A percentile compares a stretch with the other conserved stretches of the same genome.
phyloP scores from a whole-genome alignment of 2,329 filamentous ascomycete species.

The Hypoxylon sp. region DNA sequence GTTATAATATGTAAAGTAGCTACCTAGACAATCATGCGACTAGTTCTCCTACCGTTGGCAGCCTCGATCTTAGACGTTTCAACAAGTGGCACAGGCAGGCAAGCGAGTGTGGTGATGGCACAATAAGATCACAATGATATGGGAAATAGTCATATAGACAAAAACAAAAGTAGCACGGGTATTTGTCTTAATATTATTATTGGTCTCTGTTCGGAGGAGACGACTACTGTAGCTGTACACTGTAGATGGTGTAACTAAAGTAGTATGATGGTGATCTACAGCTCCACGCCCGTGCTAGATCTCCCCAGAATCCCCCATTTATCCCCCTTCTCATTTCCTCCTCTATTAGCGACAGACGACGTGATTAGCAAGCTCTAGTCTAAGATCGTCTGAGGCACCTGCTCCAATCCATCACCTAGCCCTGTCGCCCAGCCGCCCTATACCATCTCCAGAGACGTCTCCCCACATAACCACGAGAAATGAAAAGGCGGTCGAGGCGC shows the following conservation, averaged over 20 bases:
- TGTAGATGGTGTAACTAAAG: slow-evolving; percentile 25
- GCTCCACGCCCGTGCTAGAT: slow-evolving; percentile 31
- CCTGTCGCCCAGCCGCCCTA: background rate
- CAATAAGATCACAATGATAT: slow-evolving; percentile 6
- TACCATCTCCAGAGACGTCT: slow-evolving; percentile 10
- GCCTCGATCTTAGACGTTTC: slow-evolving; percentile 15
- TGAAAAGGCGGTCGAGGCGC: slow-evolving; percentile 9
- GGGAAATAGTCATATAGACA: slow-evolving; percentile 1
- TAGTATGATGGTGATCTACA: slow-evolving; percentile 25
- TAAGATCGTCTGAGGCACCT: slow-evolving; percentile 7
- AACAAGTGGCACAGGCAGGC: slow-evolving; percentile 12
- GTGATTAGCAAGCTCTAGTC: slow-evolving; percentile 3
- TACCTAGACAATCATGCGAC: background rate
- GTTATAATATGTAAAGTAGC: background rate
- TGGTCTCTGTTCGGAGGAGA: slow-evolving; percentile 11
- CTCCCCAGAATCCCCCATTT: slow-evolving; percentile 12
- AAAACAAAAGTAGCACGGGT: slow-evolving; percentile 2
- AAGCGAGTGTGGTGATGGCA: slow-evolving; percentile 2
- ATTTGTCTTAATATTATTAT: slow-evolving; percentile 35
- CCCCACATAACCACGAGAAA: slow-evolving; percentile 19
- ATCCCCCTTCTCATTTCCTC: background rate
- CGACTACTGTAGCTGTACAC: slow-evolving; percentile 23
- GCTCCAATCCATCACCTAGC: background rate
- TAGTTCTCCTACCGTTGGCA: background rate
- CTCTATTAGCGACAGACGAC: slow-evolving; percentile 23